Evolutionary conservation across 1,284 basidiomycete genomes (phyloP), one percentile per base, ranked within the genome.

Genomic region (Pseudozyma tsukubaensis): DNA sequence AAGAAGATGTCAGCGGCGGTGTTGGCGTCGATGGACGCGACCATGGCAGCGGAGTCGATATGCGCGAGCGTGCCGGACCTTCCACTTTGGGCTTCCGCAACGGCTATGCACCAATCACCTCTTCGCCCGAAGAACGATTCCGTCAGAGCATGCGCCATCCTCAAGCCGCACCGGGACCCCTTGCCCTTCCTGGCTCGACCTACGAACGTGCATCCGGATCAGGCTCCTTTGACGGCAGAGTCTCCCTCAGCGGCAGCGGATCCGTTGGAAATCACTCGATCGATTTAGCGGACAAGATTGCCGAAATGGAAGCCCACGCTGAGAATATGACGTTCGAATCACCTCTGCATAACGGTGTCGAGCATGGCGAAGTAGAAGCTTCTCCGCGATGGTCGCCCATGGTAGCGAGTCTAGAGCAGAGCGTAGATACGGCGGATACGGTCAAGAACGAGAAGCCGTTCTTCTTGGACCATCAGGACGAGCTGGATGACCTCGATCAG

Each of bases 251-350:
- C 50, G 59, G 58, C 18, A 73, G 61, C 37, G 68, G 68, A 7
- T 63, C 62, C 18, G 64, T 21, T 11, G 72, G 72, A 1, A 54
- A 59, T 6, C 67, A 55, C 2, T 71, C 67, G 36, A 60, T 75
- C 42, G 72, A 75, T 29, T 53, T 77, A 40, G 75, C 64, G 21
- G 72, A 77, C 47, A 71, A 70, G 59, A 77, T 77, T 18, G 75
- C 75, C 18, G 70, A 77, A 56, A 77, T 77, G 75, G 75, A 77
- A 45, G 72, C 71, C 10, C 72, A 75, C 37, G 75, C 75, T 36
- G 75, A 77, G 45, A 66, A 37, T 18, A 75, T 75, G 72, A 52
- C 54, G 13, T 66, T 71, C 13, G 72, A 63, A 29, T 57, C 65
- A 54, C 65, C 65, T 18, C 24, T 64, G 59, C 56, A 63, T 29